phyloP scores from a whole-genome alignment of 1,284 basidiomycete species.

The Rhizoctonia solani region DNA sequence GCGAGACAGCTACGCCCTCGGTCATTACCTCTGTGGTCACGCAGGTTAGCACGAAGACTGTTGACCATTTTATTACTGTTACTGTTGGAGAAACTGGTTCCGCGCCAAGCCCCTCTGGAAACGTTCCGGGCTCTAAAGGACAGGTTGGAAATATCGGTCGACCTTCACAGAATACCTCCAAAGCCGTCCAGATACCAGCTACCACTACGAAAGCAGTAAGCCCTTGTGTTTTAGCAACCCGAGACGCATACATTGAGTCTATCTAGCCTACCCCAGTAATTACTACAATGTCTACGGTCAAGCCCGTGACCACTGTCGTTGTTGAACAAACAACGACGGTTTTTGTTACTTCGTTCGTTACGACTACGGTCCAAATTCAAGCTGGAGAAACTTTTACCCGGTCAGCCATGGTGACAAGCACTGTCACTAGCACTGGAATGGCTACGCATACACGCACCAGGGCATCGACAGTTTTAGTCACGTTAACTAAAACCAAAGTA shows the following conservation, averaged over 20 bases:
- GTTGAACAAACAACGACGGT: constrained; percentile 26
- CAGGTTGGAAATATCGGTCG: constrained; percentile 10
- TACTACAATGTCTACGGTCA: constrained; percentile 24
- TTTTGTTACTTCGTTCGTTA: constrained; percentile 22
- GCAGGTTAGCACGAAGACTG: constrained; percentile 25
- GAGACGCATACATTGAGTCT: neutral
- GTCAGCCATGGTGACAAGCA: constrained; percentile 19
- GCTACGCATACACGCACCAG: constrained; percentile 33
- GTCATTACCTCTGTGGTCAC: constrained; percentile 25
- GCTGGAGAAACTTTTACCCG: constrained; percentile 12
- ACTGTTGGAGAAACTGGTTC: neutral
- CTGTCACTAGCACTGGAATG: constrained; percentile 29
- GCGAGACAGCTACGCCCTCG: constrained; percentile 5
- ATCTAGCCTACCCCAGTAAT: constrained; percentile 5
- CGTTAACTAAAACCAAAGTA: constrained; percentile 19
- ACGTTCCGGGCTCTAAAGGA: constrained; percentile 14
- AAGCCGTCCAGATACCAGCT: neutral
- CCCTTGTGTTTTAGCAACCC: neutral
- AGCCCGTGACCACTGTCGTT: constrained; percentile 21
- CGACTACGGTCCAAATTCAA: constrained; percentile 19
- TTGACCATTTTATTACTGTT: constrained; percentile 29
- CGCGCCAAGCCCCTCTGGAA: too few relatives aligned
- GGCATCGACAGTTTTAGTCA: constrained; percentile 17
- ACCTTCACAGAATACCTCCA: neutral
- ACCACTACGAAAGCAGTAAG: neutral